These are phyloP conservation scores for Aspergillus panamensis DNA, from an alignment of 495 filamentous ascomycete genomes.

Conservation along the genomic window DNA sequence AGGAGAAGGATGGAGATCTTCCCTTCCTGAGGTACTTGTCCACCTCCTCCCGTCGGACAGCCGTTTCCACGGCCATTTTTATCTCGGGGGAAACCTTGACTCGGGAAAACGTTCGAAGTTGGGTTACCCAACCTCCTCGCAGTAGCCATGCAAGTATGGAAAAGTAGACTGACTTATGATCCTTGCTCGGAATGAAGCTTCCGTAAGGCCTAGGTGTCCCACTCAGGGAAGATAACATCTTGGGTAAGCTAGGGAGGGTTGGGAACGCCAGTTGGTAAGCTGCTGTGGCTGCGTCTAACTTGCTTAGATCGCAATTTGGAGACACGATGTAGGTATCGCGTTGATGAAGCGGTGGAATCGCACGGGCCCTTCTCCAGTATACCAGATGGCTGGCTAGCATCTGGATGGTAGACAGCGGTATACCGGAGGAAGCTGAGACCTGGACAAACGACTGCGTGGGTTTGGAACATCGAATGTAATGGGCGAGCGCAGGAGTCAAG, in stretches of 20 bases:
- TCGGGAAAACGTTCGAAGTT: slow-evolving; percentile 84
- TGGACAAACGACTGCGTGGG: slow-evolving; percentile 84
- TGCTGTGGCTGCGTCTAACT: slow-evolving; percentile 65
- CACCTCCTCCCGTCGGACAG: slow-evolving; percentile 43
- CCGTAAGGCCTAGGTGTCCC: slow-evolving; percentile 74
- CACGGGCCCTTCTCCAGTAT: slow-evolving; percentile 88
- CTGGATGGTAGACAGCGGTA: slow-evolving; percentile 75
- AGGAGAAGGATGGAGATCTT: slow-evolving; percentile 15
- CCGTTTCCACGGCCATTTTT: slow-evolving; percentile 46
- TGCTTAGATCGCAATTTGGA: slow-evolving; percentile 79
- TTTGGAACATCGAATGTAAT: slow-evolving; percentile 79
- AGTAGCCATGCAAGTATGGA: slow-evolving; percentile 89
- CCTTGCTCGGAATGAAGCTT: slow-evolving; percentile 77
- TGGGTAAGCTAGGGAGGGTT: slow-evolving; percentile 71
- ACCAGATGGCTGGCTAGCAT: slow-evolving; percentile 86
- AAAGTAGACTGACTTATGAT: slow-evolving; percentile 83
- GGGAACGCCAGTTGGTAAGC: slow-evolving; percentile 75
- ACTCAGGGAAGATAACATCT: slow-evolving; percentile 77
- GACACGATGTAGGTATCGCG: slow-evolving; percentile 91
- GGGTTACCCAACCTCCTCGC: slow-evolving; percentile 86
- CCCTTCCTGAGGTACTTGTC: slow-evolving; percentile 41
- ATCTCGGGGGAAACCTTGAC: slow-evolving; percentile 55
- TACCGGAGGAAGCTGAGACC: slow-evolving; percentile 66
- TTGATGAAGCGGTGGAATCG: slow-evolving; percentile 86
- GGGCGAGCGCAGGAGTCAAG: slow-evolving; percentile 66